Conservation (phyloP, 805 yeast species). For the Ascoidea rubescens region DNA sequence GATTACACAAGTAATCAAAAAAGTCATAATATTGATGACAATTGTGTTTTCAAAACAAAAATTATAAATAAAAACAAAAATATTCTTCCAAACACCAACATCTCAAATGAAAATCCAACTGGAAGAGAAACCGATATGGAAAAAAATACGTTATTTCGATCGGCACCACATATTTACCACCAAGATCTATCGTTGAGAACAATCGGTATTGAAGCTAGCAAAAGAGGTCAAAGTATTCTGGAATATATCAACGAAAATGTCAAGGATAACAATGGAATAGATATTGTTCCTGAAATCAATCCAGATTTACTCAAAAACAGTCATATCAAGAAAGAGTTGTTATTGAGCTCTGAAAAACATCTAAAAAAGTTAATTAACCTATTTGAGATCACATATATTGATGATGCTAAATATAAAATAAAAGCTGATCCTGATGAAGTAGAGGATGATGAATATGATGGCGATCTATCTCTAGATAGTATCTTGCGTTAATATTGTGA, state of each 20-base stretch:
- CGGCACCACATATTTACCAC: too few species aligned
- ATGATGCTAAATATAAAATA: slow-evolving; percentile 9
- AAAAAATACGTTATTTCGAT: background rate
- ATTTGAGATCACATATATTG: slow-evolving; percentile 12
- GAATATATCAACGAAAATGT: slow-evolving; percentile 8
- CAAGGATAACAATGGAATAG: background rate
- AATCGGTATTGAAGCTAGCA: background rate
- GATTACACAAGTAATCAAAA: slow-evolving; percentile 8
- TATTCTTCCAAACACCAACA: too few species aligned
- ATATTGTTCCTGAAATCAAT: slow-evolving; percentile 5
- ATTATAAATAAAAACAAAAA: slow-evolving; percentile 11
- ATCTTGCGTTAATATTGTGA: background rate
- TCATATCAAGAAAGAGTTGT: slow-evolving; percentile 9
- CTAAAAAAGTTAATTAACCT: slow-evolving; percentile 7
- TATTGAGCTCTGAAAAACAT: slow-evolving; percentile 7
- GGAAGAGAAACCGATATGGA: background rate
- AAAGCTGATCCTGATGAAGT: slow-evolving; percentile 6
- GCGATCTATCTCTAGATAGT: background rate
- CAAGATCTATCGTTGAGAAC: too few species aligned
- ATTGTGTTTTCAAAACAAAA: slow-evolving; percentile 14
- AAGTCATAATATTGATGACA: slow-evolving; percentile 14
- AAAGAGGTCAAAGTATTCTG: slow-evolving; percentile 10
- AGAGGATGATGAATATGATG: background rate
- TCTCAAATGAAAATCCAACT: too few species aligned
- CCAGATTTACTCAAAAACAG: slow-evolving; percentile 13